Evolutionary conservation across 495 filamentous ascomycete species (phyloP), one percentile per base, ranked within the genome.

Genomic region (Cairneyella variabilis): DNA sequence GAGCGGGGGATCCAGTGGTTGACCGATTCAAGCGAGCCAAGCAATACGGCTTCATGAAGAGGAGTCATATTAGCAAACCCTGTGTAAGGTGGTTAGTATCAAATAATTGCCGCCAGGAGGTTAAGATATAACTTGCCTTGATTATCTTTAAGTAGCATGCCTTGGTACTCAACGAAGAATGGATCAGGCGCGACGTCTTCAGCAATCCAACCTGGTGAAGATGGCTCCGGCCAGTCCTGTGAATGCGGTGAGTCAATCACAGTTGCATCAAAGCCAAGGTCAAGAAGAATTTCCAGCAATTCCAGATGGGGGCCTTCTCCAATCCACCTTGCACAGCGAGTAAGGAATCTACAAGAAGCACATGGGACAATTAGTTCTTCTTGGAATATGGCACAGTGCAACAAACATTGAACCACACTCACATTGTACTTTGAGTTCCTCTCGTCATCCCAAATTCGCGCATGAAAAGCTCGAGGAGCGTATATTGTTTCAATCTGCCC

Each of bases 401-500:
- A 40, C n/a, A 39, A 39, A n/a, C 11, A 51, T 51, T 39, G 18
- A n/a, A 39, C 16, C 20, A 23, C 26, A 23, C 34, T 51, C 27
- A 51, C 48, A 14, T 39, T 20, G 30, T 38, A 22, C 30, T 27
- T 51, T 51, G 1, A 14, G 25, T 51, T 51, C 48, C 48, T 18
- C 32, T 26, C 14, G 30, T 51, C 48, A 51, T 51, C 34, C 32
- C 48, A 40, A 51, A 39, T 12, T 51, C 48, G 20, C 8, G 17
- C 48, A 51, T 51, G 21, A 51, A 51, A 18, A 51, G 48, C 48
- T 51, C 32, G 48, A 51, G 48, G 25, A 51, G 48, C 14, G 30
- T 9, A 40, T 51, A 51, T 51, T 51, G 48, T 21, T 21, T 21
- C 14, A n/a, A 14, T 40, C 30, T 40, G 17, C 27, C 17, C 32